Percentiles rank a stretch among this genome's conserved stretches.
phyloP scores from a whole-genome alignment of 2,329 filamentous ascomycete species.

The Epichloe sylvatica region DNA sequence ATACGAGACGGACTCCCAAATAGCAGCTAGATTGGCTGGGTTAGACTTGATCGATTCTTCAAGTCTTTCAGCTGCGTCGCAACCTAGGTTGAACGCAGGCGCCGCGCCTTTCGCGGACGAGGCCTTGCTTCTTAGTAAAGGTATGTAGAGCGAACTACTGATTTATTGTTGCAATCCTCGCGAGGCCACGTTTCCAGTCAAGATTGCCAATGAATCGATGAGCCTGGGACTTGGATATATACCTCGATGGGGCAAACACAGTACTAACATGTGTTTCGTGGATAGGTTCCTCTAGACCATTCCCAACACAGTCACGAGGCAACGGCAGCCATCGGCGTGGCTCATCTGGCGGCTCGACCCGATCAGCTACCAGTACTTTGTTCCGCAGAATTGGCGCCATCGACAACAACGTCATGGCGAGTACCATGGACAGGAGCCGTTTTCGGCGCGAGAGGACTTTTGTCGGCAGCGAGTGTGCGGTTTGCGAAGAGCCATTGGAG shows the following conservation, averaged over 20 bases:
- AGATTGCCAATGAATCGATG: too few species aligned
- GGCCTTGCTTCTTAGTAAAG: neutral
- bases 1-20: constrained; percentile 3
- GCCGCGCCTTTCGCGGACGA: constrained; percentile 2
- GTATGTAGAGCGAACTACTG: neutral
- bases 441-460: constrained; percentile 84
- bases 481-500: constrained; percentile 92
- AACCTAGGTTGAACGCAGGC: neutral
- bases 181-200: neutral
- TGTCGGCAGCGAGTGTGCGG: constrained; percentile 84
- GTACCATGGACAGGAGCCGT: constrained; percentile 54
- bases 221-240: too few species aligned
- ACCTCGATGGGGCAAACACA: too few species aligned
- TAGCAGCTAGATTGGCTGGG: neutral
- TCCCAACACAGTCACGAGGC: constrained; percentile 14
- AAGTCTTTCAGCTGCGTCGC: neutral
- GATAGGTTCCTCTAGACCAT: constrained; percentile 7
- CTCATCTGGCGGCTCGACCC: constrained; percentile 20
- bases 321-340: constrained; percentile 17
- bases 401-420: constrained; percentile 31
- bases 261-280: too few species aligned
- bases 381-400: constrained; percentile 24
- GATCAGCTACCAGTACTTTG: constrained; percentile 18
- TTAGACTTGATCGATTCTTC: constrained; percentile 2
- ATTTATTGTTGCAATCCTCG: neutral